These are phyloP conservation scores for Podila verticillata DNA, from an alignment of 192 early-diverging fungal genomes.

Conservation along the genomic window DNA sequence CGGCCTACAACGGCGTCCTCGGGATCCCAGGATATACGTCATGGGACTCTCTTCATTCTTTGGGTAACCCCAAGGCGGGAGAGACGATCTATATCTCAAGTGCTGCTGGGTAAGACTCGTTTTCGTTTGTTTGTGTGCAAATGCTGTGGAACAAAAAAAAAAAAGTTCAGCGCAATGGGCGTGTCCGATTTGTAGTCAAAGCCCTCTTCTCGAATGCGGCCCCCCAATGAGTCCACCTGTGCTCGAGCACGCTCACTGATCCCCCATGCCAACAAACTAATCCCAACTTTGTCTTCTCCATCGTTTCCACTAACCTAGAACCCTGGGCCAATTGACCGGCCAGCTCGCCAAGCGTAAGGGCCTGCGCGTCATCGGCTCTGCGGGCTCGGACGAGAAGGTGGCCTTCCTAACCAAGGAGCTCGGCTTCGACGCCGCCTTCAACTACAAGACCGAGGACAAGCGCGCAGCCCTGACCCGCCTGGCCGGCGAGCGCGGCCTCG, in stretches of 20 bases:
- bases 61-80: slow-evolving; percentile 80
- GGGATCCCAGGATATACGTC: slow-evolving; percentile 26
- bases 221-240: background rate
- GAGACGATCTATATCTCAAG: slow-evolving; percentile 81
- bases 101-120: slow-evolving; percentile 68
- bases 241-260: background rate
- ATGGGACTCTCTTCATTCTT: slow-evolving; percentile 58
- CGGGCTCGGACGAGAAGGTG: slow-evolving; percentile 90
- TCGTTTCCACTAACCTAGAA: slow-evolving; percentile 11
- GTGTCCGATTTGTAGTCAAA: background rate
- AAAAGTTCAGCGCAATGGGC: no score
- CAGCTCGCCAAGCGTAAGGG: slow-evolving; percentile 85
- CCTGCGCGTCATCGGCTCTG: slow-evolving; percentile 84
- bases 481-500: slow-evolving; percentile 55
- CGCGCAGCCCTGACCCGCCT: slow-evolving; percentile 22
- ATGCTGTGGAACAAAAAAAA: no score
- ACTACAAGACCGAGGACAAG: slow-evolving; percentile 81
- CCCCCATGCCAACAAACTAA: no score
- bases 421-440: slow-evolving; percentile 88
- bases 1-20: slow-evolving; percentile 26
- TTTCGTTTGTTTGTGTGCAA: no score
- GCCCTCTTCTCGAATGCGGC: no score
- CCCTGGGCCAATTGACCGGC: slow-evolving; percentile 78
- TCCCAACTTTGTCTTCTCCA: no score
- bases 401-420: slow-evolving; percentile 70